Evolutionary conservation across 371 early-diverging fungal species (phyloP), one percentile per base, ranked within the genome.

Genomic region (Syncephalis fuscata): DNA sequence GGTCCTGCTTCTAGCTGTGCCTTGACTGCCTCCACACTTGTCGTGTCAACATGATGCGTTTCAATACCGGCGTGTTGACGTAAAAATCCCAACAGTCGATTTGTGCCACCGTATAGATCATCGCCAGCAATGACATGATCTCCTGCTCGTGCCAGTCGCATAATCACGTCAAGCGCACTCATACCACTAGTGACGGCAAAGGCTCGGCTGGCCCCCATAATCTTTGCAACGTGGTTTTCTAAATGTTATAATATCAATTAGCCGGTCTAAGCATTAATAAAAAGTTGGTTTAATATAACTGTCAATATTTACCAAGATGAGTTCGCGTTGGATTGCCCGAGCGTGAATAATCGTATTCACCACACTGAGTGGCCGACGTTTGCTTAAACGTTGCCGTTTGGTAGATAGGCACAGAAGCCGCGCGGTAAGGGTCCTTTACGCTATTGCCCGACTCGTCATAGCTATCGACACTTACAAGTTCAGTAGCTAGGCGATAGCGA

Each of bases 331-430:
- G 92, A 60, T 92, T 92, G 15, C 90, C 90, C 47, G 78, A 77
- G 38, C 92, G 72, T 45, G 85, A 76, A 56, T 92, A 92, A 67
- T 96, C 97, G 59, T 85, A 95, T 52, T 88, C 87, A 16, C 92
- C 90, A 56, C 74, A 73, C 44, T 82, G 89, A 15, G 70, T 70
- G 1, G 85, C 82, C 7, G 70, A 63, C 17, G 60, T 58, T 63
- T 92, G 93, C 65, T 88, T 92, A 66, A 95, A 95, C 0, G 96
- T 95, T 11, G 96, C 96, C 0, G 92, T 85, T 59, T 92, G 92
- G 70, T 93, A 93, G 54, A 95, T 88, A 25, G 96, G 96, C 22
- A 89, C 80, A 5, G 89, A 87, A 24, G 88, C 71, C 17, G 94
- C 80, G 60, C 86, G 77, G 70, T 95, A 92, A 44, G 76, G 82